Conservation (phyloP, 306 rosid species). For the Prunus armeniaca region DNA sequence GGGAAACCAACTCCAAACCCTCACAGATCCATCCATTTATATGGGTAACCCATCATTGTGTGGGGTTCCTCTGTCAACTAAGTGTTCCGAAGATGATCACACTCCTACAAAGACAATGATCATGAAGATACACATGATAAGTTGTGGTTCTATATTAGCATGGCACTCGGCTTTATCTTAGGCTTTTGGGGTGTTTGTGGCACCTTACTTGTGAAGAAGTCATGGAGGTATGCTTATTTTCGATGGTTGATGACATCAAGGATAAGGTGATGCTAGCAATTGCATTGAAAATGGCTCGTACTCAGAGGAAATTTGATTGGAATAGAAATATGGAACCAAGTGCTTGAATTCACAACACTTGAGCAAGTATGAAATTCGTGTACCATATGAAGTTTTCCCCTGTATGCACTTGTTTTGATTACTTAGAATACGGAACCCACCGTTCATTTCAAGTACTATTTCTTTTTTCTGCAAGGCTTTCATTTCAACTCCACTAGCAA, state of each 20-base stretch:
- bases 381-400: no score
- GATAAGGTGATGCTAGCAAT: background rate
- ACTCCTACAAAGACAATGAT: background rate
- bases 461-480: no score
- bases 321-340: no score
- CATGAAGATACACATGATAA: background rate
- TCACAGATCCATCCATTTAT: background rate
- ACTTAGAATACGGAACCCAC: no score
- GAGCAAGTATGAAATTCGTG: no score
- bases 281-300: background rate
- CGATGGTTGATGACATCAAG: background rate
- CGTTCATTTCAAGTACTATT: no score
- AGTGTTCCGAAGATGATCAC: background rate
- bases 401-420: no score
- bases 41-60: background rate
- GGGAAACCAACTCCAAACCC: conserved; percentile 5
- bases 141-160: background rate
- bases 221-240: conserved; percentile 7
- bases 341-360: no score
- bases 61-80: background rate
- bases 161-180: background rate
- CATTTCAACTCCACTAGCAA: no score
- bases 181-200: conserved; percentile 13
- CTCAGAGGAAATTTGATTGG: no score
- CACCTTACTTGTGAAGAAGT: background rate